These are phyloP conservation scores for Crithidia brevicula DNA, from an alignment of 208 protist species.

Conservation along the genomic window DNA sequence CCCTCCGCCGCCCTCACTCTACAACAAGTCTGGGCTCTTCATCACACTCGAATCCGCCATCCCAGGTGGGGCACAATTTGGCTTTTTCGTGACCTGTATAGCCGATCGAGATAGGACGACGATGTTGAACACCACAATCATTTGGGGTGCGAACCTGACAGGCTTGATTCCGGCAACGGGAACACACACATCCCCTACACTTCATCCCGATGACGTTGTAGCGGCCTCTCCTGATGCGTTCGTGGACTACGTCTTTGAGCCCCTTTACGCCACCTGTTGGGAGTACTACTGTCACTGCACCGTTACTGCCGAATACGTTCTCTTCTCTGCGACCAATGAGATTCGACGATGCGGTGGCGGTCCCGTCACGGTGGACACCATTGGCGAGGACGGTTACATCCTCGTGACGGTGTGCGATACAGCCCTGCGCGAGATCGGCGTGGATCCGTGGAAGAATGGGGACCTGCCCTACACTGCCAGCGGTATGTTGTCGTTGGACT, in stretches of 20 bases:
- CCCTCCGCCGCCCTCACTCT: too few species aligned
- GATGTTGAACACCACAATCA: too few species aligned
- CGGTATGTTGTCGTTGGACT: neutral
- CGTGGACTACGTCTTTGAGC: neutral
- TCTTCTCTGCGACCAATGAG: neutral
- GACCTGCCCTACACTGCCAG: constrained; percentile 3
- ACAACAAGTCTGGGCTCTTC: too few species aligned
- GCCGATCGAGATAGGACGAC: too few species aligned
- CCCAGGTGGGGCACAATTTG: too few species aligned
- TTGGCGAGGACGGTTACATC: neutral
- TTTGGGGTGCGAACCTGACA: too few species aligned
- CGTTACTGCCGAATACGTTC: neutral
- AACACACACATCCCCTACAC: too few species aligned
- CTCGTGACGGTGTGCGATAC: constrained; percentile 5
- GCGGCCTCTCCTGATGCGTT: neutral
- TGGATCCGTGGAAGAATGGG: neutral
- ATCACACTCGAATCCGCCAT: too few species aligned
- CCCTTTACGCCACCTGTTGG: neutral
- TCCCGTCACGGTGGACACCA: neutral
- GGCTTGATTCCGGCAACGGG: too few species aligned
- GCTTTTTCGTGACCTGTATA: too few species aligned
- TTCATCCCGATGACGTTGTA: too few species aligned
- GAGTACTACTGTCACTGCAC: neutral
- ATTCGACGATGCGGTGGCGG: neutral
- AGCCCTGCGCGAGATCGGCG: neutral